Conservation (phyloP, 2,329 filamentous ascomycete genomes). For the Colletotrichum sp. region DNA sequence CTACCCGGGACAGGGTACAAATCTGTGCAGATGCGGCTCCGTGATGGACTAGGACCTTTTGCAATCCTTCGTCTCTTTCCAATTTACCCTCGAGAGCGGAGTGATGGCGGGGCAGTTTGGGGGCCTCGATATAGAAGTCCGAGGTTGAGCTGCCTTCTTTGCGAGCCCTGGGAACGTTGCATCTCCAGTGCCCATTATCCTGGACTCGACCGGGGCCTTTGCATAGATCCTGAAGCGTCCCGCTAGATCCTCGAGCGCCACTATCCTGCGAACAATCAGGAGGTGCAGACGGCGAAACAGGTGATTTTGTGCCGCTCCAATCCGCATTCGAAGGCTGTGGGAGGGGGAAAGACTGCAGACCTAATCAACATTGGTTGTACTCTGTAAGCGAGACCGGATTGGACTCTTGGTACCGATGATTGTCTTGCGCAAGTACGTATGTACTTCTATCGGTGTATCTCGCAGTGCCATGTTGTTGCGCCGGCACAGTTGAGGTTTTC, state of each 20-base stretch:
- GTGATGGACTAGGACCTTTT: not conserved
- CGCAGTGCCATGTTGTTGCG: not conserved
- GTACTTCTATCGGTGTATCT: not conserved
- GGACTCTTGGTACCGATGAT: not conserved
- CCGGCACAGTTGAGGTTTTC: not conserved
- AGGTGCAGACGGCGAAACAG: not conserved
- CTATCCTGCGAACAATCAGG: not conserved
- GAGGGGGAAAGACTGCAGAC: not conserved
- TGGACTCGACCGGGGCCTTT: not conserved
- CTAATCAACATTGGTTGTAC: not conserved
- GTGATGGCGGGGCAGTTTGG: not conserved
- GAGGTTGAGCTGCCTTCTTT: not conserved
- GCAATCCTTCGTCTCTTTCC: not conserved
- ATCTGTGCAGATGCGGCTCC: not conserved
- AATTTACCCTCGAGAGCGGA: not conserved
- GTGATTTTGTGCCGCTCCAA: not conserved
- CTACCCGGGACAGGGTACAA: not conserved
- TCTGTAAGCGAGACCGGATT: not conserved
- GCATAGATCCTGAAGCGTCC: not conserved
- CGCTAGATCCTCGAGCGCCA: not conserved
- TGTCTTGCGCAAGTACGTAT: not conserved
- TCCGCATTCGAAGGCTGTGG: not conserved
- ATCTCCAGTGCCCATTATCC: not conserved
- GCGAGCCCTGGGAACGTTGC: not conserved
- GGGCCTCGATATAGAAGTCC: not conserved